Conservation (phyloP, 306 rosid species). For the Lathyrus aphaca region DNA sequence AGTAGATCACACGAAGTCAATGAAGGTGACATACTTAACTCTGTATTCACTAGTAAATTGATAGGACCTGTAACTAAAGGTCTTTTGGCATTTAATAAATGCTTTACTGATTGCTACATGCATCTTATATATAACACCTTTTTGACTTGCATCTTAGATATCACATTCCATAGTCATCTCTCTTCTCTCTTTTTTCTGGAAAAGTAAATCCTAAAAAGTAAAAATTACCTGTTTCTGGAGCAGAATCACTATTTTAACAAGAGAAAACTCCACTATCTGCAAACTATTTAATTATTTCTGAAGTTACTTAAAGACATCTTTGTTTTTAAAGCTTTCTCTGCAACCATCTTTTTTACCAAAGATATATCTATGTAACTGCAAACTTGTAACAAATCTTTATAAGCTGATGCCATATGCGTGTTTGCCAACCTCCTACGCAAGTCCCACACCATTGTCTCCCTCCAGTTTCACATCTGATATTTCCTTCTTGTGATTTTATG, state of each 20-base stretch:
- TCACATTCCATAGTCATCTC: neutral
- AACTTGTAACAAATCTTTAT: conserved; percentile 2
- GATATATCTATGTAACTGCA: conserved; percentile 7
- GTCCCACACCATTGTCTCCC: conserved; percentile 10
- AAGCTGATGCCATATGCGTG: conserved; percentile 9
- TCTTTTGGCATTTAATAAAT: conserved; percentile 15
- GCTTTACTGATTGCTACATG: conserved; percentile 16
- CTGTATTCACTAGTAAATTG: conserved; percentile 21
- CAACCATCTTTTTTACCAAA: conserved; percentile 15
- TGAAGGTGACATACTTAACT: conserved; percentile 57
- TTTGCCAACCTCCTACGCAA: neutral
- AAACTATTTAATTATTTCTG: conserved; percentile 15
- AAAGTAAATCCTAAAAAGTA: neutral
- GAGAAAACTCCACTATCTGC: neutral
- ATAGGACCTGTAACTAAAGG: conserved; percentile 26
- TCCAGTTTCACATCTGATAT: conserved; percentile 6
- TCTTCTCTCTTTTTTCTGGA: neutral
- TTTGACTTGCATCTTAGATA: conserved; percentile 12
- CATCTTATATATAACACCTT: conserved; percentile 11
- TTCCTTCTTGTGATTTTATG: conserved; percentile 30
- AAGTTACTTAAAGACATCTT: neutral
- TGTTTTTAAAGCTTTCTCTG: conserved; percentile 1
- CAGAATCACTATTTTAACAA: conserved; percentile 14
- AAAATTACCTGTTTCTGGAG: neutral
- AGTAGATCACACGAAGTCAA: conserved; percentile 43